These are phyloP conservation scores for Capsella rubella DNA, from an alignment of 441 rosid genomes.

Conservation along the genomic window DNA sequence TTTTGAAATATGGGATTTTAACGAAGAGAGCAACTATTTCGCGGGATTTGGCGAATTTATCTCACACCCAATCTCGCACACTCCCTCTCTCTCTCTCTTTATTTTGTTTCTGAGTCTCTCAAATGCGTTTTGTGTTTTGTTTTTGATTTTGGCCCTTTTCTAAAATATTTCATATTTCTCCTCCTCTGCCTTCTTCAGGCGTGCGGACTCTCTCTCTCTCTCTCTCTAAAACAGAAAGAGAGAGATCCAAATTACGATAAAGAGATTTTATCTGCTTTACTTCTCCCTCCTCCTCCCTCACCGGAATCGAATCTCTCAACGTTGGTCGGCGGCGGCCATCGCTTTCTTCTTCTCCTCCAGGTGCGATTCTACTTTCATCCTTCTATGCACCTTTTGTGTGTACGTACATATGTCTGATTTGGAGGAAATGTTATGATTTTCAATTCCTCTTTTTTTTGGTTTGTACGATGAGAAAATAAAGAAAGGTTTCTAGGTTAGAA, in stretches of 20 bases:
- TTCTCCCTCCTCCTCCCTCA: conserved; percentile 3
- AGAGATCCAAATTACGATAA: conserved; percentile 23
- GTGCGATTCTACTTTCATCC: conserved; percentile 8
- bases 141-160: neutral
- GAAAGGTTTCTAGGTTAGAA: too few relatives aligned
- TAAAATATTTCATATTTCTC: conserved; percentile 1
- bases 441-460: too few relatives aligned
- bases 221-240: conserved; percentile 28
- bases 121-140: neutral
- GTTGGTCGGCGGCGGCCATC: conserved; percentile 34
- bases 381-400: too few relatives aligned
- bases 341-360: conserved; percentile 39
- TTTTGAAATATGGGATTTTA: conserved; percentile 11
- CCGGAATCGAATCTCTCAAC: conserved; percentile 29
- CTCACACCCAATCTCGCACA: conserved; percentile 11
- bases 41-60: conserved; percentile 35
- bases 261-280: conserved; percentile 10
- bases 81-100: neutral
- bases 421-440: too few relatives aligned
- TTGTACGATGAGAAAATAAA: too few relatives aligned
- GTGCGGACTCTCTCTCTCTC: conserved; percentile 9
- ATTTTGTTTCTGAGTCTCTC: neutral
- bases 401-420: too few relatives aligned
- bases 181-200: conserved; percentile 1
- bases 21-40: conserved; percentile 18